Evolutionary conservation across 2,329 filamentous ascomycete genomes (phyloP).

Genomic region (Epichloe coenophiala): DNA sequence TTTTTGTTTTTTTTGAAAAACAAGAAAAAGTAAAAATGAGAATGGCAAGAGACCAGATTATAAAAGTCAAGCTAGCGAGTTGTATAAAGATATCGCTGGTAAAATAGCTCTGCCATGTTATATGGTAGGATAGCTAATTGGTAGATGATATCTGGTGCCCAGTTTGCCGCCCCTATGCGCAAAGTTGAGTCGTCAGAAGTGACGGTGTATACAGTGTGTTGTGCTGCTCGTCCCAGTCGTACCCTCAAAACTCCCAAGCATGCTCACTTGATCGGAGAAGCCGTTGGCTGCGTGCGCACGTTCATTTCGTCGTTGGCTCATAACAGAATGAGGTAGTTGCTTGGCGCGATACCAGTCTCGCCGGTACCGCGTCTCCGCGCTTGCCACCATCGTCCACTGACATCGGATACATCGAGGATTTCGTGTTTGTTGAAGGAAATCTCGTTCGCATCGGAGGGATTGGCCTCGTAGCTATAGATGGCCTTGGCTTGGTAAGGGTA

Average conservation of each 20-base stretch:
- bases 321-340: conserved; percentile 77
- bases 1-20: not conserved
- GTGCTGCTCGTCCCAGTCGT: not conserved
- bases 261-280: conserved; percentile 6
- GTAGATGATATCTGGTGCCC: not conserved
- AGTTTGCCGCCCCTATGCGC: not conserved
- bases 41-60: not conserved
- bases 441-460: conserved; percentile 95
- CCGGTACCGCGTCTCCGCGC: conserved; percentile 79
- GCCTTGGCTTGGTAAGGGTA: conserved; percentile 97
- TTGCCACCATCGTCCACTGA: conserved; percentile 97
- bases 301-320: conserved; percentile 28
- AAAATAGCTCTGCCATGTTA: not conserved
- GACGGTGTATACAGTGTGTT: not conserved
- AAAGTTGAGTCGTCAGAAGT: not conserved
- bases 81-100: not conserved
- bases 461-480: conserved; percentile 98
- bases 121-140: not conserved
- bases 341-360: conserved; percentile 82
- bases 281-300: conserved; percentile 6
- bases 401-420: conserved; percentile 90
- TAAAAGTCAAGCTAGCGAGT: not conserved
- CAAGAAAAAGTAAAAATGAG: conserved; percentile 11
- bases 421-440: conserved; percentile 96
- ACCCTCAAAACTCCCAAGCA: not conserved